Percentiles rank a stretch among this genome's conserved stretches.
These are phyloP conservation scores for Acanthamoeba lenticulata DNA, from an alignment of 208 protist genomes.

Conservation along the genomic window DNA sequence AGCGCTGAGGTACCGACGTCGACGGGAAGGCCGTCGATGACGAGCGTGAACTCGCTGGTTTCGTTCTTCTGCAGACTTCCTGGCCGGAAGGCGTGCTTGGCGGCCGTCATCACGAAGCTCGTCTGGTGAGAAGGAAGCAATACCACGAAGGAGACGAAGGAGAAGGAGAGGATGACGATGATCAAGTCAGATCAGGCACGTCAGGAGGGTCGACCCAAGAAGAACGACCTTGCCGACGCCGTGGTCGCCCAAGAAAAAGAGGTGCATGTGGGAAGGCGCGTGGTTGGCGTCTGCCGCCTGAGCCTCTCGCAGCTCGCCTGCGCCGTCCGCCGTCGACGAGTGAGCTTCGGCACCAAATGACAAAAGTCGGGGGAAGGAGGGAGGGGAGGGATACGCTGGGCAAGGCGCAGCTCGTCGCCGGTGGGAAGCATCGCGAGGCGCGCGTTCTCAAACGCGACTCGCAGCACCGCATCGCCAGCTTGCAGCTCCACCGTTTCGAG, in stretches of 20 bases:
- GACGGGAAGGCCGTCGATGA: neutral
- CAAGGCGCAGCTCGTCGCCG: neutral
- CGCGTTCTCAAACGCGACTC: neutral
- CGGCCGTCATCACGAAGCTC: neutral
- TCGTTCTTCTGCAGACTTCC: neutral
- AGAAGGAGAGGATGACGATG: neutral
- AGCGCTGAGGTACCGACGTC: neutral
- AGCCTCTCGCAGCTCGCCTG: neutral
- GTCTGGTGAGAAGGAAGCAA: neutral
- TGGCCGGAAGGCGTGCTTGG: neutral
- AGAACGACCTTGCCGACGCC: neutral
- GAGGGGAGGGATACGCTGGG: neutral
- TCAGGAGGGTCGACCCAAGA: neutral
- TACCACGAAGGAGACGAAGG: neutral
- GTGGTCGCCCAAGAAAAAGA: neutral
- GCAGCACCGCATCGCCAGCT: neutral
- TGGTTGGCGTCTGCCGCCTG: neutral
- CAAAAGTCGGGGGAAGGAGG: neutral
- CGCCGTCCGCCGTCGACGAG: neutral
- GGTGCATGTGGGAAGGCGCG: neutral
- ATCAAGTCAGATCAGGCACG: neutral
- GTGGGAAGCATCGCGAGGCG: neutral
- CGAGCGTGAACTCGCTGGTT: neutral
- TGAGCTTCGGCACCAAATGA: neutral
- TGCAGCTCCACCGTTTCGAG: neutral